A percentile compares a stretch with the other conserved stretches of the same genome.
phyloP scores from a whole-genome alignment of 2,329 filamentous ascomycete species.

The Pseudophaeomoniella oleicola region DNA sequence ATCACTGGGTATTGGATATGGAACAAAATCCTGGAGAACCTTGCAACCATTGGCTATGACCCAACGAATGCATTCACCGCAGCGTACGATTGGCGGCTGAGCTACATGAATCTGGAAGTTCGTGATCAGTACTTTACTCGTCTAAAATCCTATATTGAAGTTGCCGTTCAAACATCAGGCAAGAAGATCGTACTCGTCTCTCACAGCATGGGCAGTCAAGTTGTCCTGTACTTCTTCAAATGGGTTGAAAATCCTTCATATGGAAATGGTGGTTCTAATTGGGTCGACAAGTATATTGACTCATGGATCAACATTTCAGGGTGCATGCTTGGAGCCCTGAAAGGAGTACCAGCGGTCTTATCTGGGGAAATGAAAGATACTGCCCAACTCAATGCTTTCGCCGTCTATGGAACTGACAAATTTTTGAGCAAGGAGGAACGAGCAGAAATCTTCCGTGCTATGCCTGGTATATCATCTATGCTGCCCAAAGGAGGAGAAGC shows the following conservation, averaged over 20 bases:
- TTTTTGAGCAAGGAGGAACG: slow-evolving; percentile 84
- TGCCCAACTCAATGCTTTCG: slow-evolving; percentile 87
- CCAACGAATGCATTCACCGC: slow-evolving; percentile 57
- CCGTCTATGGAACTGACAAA: slow-evolving; percentile 91
- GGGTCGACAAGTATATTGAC: slow-evolving; percentile 83
- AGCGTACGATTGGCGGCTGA: slow-evolving; percentile 82
- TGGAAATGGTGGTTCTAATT: slow-evolving; percentile 67
- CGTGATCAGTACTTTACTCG: slow-evolving; percentile 90
- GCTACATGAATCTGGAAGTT: slow-evolving; percentile 76
- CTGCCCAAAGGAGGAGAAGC: slow-evolving; percentile 83
- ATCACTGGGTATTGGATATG: slow-evolving; percentile 90
- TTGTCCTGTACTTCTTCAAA: slow-evolving; percentile 67
- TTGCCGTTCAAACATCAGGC: slow-evolving; percentile 55
- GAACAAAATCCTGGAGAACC: slow-evolving; percentile 96
- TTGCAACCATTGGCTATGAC: slow-evolving; percentile 92
- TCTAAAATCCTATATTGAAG: slow-evolving; percentile 80
- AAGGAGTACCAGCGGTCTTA: slow-evolving; percentile 76
- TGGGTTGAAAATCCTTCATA: slow-evolving; percentile 67
- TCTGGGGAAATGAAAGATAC: slow-evolving; percentile 98
- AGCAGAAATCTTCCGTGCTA: slow-evolving; percentile 85
- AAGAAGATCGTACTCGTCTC: slow-evolving; percentile 77
- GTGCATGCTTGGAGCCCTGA: slow-evolving; percentile 91
- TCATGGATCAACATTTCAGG: slow-evolving; percentile 98
- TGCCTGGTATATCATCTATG: slow-evolving; percentile 96
- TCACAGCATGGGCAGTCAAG: slow-evolving; percentile 96